Percentiles rank a stretch among this genome's conserved stretches.
Evolutionary conservation across 176 grass and related monocot genomes (phyloP).

Genomic region (Lolium perenne): DNA sequence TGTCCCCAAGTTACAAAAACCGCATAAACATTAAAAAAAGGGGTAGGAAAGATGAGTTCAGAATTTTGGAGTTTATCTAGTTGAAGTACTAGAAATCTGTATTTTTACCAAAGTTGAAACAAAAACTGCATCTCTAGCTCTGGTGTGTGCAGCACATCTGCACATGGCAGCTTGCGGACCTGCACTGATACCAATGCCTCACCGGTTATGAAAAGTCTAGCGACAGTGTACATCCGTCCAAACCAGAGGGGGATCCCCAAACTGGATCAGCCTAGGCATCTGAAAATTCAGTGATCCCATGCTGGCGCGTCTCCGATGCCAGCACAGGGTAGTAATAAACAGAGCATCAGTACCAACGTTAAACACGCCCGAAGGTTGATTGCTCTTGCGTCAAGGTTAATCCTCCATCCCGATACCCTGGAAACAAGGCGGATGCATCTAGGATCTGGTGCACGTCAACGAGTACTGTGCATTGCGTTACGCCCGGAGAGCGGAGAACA

Average conservation of each 20-base stretch:
- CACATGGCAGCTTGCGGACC: background rate
- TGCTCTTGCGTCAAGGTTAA: conserved; percentile 39
- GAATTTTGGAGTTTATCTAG: too few species aligned
- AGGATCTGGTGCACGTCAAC: conserved; percentile 42
- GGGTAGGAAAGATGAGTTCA: too few species aligned
- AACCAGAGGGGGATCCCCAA: background rate
- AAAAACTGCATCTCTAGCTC: too few species aligned
- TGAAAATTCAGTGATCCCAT: conserved; percentile 11
- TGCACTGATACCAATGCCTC: background rate
- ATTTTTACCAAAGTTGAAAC: too few species aligned
- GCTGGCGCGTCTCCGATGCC: background rate
- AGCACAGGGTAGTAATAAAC: background rate
- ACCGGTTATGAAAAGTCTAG: too few species aligned
- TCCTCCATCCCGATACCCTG: conserved; percentile 24
- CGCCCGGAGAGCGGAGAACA: background rate
- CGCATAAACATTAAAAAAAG: too few species aligned
- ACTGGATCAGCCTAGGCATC: conserved; percentile 7
- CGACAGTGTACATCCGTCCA: background rate
- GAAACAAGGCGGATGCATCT: conserved; percentile 38
- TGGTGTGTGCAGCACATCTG: background rate
- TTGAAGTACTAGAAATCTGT: too few species aligned
- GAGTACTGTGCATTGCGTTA: background rate
- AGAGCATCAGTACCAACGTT: background rate
- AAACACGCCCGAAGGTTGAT: background rate
- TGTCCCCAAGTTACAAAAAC: too few species aligned